Evolutionary conservation across 495 filamentous ascomycete genomes (phyloP), one percentile per base, ranked within the genome.

Genomic region (Staphylotrichum longicolle): DNA sequence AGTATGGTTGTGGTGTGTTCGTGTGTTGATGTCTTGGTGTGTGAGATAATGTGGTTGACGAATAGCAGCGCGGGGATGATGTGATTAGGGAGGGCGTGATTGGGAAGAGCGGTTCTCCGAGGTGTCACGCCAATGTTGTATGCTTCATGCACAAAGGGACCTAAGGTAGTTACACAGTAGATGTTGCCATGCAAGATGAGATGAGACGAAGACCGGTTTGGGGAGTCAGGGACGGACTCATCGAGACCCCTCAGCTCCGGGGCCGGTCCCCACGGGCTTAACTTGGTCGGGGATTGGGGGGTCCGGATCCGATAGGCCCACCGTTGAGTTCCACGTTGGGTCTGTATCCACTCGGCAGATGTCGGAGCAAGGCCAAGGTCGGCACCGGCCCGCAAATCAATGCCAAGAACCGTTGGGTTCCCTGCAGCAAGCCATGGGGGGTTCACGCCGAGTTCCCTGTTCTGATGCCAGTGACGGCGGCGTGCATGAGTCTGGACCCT

Each of bases 331-430:
- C 20, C 46, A 48, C 5, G 1, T 1, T 27, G 20, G 20, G 20
- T 27, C 20, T 27, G 46, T 32, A 20, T 48, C 46, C 46, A 50
- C 8, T 44, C 27, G 30, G 30, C 30, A 11, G 11, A 32, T 32
- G 20, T 33, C 6, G 9, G 30, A 34, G 50, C 35, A 30, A 51
- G 15, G 51, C 7, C 51, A 40, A 15, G 35, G 12, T 40, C 51
- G 51, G 51, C 37, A n/a, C 51, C 51, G 51, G 51, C 20, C 51
- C 51, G 51, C 37, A 11, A 27, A 27, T 27, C 37, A 30, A 15
- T 20, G 51, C 51, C 51, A 54, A 54, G 51, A 30, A 40, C 51
- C 37, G 51, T 54, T 53, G 51, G 8, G 7, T 52, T 39, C 14
- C 14, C n/a, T 52, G n/a, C 50, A 52, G 34, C 34, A 5, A 10